Evolutionary conservation across 495 filamentous ascomycete genomes (phyloP).

Genomic region (Aspergillus ellipticus): DNA sequence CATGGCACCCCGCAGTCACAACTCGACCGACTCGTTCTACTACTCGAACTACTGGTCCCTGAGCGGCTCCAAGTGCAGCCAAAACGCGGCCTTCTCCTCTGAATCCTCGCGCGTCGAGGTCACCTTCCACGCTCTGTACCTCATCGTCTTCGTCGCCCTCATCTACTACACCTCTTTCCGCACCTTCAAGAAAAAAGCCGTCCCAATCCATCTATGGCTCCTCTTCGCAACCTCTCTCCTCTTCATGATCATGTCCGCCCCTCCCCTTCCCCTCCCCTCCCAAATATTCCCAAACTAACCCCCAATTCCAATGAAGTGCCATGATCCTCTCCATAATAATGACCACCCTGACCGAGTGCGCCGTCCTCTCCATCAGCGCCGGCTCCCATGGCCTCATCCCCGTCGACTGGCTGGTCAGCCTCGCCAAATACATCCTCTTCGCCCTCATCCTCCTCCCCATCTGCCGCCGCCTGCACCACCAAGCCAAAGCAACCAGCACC

Average conservation of each 20-base stretch:
- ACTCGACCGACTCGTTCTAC: neutral
- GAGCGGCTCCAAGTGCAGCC: conserved; percentile 1
- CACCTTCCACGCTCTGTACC: conserved; percentile 18
- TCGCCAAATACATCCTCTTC: conserved; percentile 4
- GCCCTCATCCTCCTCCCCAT: conserved; percentile 15
- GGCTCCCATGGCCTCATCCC: neutral
- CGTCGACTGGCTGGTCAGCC: conserved; percentile 6
- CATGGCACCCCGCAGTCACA: neutral
- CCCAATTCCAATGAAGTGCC: conserved; percentile 4
- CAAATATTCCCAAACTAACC: neutral
- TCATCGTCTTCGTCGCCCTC: conserved; percentile 9
- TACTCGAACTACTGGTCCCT: conserved; percentile 2
- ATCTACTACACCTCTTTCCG: neutral
- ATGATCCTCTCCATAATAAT: conserved; percentile 8
- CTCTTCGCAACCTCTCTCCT: conserved; percentile 8
- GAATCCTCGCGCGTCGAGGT: neutral
- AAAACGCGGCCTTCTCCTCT: conserved; percentile 5
- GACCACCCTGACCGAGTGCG: conserved; percentile 12
- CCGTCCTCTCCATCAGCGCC: neutral
- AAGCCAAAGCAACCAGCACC: neutral
- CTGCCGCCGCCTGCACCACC: conserved; percentile 12
- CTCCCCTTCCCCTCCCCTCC: neutral
- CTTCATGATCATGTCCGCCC: conserved; percentile 12
- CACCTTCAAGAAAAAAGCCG: neutral
- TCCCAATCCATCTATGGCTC: conserved; percentile 8